Evolutionary conservation across 768 basidiomycete species (phyloP).

Genomic region (Hypholoma fasciculare): DNA sequence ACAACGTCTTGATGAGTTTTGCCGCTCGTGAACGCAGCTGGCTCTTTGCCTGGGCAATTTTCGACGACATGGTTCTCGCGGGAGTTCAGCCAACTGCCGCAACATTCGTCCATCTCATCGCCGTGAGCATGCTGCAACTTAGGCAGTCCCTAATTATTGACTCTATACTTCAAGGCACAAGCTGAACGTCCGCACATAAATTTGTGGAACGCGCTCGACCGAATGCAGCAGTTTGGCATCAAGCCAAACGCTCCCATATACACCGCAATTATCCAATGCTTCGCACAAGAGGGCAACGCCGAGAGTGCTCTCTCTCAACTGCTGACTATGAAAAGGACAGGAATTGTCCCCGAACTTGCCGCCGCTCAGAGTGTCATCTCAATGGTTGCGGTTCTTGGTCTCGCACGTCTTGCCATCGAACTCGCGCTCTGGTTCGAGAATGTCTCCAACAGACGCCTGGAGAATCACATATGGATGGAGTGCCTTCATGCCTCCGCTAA

Average conservation of each 20-base stretch:
- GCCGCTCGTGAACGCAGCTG: slow-evolving; percentile 42
- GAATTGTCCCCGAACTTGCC: slow-evolving; percentile 48
- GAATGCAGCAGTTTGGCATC: slow-evolving; percentile 53
- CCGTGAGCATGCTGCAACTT: slow-evolving; percentile 36
- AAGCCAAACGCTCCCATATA: slow-evolving; percentile 55
- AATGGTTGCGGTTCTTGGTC: slow-evolving; percentile 51
- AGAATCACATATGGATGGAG: slow-evolving; percentile 58
- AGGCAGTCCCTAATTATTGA: neutral
- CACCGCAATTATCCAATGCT: slow-evolving; percentile 50
- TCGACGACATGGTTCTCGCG: slow-evolving; percentile 65
- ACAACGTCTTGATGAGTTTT: slow-evolving; percentile 55
- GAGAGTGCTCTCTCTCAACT: slow-evolving; percentile 68
- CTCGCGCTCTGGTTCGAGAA: slow-evolving; percentile 63
- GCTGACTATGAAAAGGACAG: slow-evolving; percentile 53
- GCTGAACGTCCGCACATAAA: slow-evolving; percentile 36
- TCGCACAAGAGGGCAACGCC: slow-evolving; percentile 47
- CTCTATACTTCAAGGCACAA: slow-evolving; percentile 40
- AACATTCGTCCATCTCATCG: slow-evolving; percentile 60
- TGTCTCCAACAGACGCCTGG: slow-evolving; percentile 51
- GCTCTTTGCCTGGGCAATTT: slow-evolving; percentile 61
- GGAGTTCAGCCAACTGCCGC: slow-evolving; percentile 49
- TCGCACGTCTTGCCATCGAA: slow-evolving; percentile 72
- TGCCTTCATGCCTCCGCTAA: slow-evolving; percentile 69
- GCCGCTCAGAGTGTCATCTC: slow-evolving; percentile 53
- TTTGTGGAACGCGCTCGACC: slow-evolving; percentile 50